Evolutionary conservation across 768 basidiomycete species (phyloP), one percentile per base, ranked within the genome.

Genomic region (Asterophora lycoperdoides): DNA sequence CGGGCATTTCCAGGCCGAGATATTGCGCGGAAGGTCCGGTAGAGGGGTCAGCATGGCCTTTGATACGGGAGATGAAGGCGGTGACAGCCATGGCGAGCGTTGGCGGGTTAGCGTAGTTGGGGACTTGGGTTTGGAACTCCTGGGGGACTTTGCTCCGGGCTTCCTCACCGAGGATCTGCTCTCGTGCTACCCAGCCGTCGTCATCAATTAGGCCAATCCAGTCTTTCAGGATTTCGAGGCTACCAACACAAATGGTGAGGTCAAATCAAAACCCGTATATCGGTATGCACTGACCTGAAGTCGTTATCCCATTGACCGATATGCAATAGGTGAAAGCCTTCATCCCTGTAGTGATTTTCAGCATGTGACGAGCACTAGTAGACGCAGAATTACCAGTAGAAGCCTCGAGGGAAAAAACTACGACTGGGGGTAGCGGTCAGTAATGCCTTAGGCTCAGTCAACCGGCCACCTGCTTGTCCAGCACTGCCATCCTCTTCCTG

Each of bases 101-200:
- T 0, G 94, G 94, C 0, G 94, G 94, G 63, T 98, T 98, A 45
- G 92, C 94, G 61, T 91, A 92, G 44, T 81, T 87, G 8, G 94
- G 95, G 14, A 94, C 91, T 65, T 98, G 94, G 1, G 87, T 88
- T 64, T 86, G 86, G 69, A 98, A 98, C 64, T 97, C 86, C 36
- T 69, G 52, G 7, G 94, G 94, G 6, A 96, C 92, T 70, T 89
- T 92, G 75, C 93, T 96, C 42, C 95, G 81, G 14, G 94, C 93
- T 69, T 98, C 94, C 56, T 94, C 93, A 3, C 94, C 94, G 0
- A 98, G 78, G 50, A 98, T 97, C 66, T 98, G 94, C 67, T 98
- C 94, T 19, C 94, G 78, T 1, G 83, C 95, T 36, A 98, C 89
- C 94, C 94, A 98, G 1, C 94, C 94, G 56, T 96, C 80, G 30